These are phyloP conservation scores for Pyrenophora tritici-repentis DNA, from an alignment of 2,329 filamentous ascomycete species.

Conservation along the genomic window DNA sequence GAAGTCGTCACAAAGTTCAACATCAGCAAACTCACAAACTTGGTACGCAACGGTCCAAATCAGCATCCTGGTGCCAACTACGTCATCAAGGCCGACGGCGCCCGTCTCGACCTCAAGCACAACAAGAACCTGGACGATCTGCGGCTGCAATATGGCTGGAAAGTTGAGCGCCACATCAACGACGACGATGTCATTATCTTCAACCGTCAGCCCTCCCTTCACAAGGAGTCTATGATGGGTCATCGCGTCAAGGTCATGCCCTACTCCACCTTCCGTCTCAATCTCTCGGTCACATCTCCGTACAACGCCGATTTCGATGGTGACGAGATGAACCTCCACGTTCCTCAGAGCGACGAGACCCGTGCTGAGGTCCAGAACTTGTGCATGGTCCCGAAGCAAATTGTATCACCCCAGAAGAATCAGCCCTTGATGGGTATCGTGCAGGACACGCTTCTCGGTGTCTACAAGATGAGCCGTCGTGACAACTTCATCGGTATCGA, in stretches of 20 bases:
- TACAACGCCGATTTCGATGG: slow-evolving; percentile 99
- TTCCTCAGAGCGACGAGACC: slow-evolving; percentile 96
- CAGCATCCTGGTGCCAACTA: slow-evolving; percentile 96
- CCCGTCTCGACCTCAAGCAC: slow-evolving; percentile 91
- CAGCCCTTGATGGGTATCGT: slow-evolving; percentile 99
- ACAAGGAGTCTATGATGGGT: slow-evolving; percentile 99
- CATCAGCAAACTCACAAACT: slow-evolving; percentile 84
- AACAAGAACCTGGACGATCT: slow-evolving; percentile 87
- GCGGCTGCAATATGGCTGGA: slow-evolving; percentile 93
- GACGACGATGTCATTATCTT: slow-evolving; percentile 99
- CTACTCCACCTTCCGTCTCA: slow-evolving; percentile 97
- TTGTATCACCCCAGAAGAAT: slow-evolving; percentile 97
- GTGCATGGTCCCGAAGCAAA: slow-evolving; percentile 97
- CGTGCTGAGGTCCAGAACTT: slow-evolving; percentile 92
- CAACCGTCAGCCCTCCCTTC: slow-evolving; percentile 97
- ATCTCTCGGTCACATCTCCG: slow-evolving; percentile 94
- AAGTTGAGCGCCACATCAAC: slow-evolving; percentile 94
- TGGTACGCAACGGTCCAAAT: slow-evolving; percentile 92
- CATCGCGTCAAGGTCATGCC: slow-evolving; percentile 98
- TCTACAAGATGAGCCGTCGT: slow-evolving; percentile 94
- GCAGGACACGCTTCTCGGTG: slow-evolving; percentile 93
- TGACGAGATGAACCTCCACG: slow-evolving; percentile 99
- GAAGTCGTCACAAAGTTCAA: slow-evolving; percentile 98
- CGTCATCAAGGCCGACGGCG: slow-evolving; percentile 90
- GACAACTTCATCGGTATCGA: slow-evolving; percentile 91